Evolutionary conservation across 805 yeast species (phyloP), one percentile per base, ranked within the genome.

Genomic region (Starmerella etchellsii): DNA sequence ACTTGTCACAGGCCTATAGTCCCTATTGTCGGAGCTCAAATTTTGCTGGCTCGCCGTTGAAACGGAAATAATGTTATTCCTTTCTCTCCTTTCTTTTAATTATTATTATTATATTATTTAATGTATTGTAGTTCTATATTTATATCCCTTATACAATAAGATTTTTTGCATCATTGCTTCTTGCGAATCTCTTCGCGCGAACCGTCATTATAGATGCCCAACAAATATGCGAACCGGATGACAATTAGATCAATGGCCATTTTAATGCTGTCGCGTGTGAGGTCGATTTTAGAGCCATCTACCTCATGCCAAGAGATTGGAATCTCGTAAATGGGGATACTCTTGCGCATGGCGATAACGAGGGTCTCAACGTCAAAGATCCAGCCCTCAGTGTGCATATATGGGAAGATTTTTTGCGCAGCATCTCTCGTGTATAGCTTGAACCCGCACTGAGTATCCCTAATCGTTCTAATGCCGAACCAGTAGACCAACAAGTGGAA

Each of bases 391-490:
- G 94, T 88, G 59, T 88, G 96, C 81, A 91, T 73, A 50, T 71
- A 76, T 2, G 96, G 95, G 60, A 85, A 84, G 32, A 91, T 81
- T 39, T 54, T 54, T 15, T 53, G 55, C 20, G 78, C 71, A 0
- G 95, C 79, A 8, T 68, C 63, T 45, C 76, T 71, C 51, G 88
- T 82, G 61, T 88, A 91, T 60, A 91, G 64, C 61, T 91, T 91
- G 65, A 91, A 91, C 2, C 98, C 98, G 65, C 98, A 91, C 65
- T 91, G 98, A 10, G 98, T 91, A 60, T 91, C 98, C 45, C 79
- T 74, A 46, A 91, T 76, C 5, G 75, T 69, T 50, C 94, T 69
- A 35, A 91, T 81, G 14, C 98, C 98, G 64, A 91, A 88, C 6
- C 87, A 64, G 55, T 64, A 91, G 23, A 91, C 88, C 51, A 91